Base-by-base conservation (phyloP, 805 yeast species). In the Wickerhamiella galacta region DNA sequence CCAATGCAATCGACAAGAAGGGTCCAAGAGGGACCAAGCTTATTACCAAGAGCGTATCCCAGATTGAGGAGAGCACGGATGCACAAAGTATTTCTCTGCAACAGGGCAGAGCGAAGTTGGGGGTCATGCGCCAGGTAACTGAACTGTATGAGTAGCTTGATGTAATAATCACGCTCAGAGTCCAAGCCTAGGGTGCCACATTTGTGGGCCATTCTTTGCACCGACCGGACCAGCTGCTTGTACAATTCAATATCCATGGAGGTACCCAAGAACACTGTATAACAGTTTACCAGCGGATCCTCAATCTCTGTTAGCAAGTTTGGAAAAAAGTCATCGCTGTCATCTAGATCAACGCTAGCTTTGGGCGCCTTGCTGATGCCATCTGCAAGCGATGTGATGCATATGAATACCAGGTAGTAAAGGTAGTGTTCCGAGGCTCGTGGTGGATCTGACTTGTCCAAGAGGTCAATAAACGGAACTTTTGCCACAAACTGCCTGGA, bases 401-500 rank as follows among this genome's bases (percentile, higher is more conserved):
- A 63, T 11, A 61, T 59, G 31, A 73, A 56, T 1, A 78, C 62
- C 21, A 87, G 59, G 48, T 61, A 68, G 31, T 69, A 57, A 1
- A 70, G 52, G 37, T 90, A 85, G 0, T 75, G 65, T 4, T 59
- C 60, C 2, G 90, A 79, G 2, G 64, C 56, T 1, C 60, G 46
- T 0, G 95, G 95, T 0, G 94, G 74, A 18, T 79, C 92, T 0
- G 58, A 44, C 46, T 83, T 83, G 48, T 87, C 96, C 16, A 90
- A 61, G 33, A 75, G 67, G 35, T 87, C 95, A 20, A 85, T 60
- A 36, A 72, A 65, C 10, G 72, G 57, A 0, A 74, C 60, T 42
- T 36, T 35, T 30, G 34, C 26, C 21, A 20, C 20, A 40, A 36
- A 8, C 28, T 31, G 10, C 43, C 47, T 16, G 34, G 38, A 11